phyloP scores from a whole-genome alignment of 805 yeast species.

The Candida taoyuanica region DNA sequence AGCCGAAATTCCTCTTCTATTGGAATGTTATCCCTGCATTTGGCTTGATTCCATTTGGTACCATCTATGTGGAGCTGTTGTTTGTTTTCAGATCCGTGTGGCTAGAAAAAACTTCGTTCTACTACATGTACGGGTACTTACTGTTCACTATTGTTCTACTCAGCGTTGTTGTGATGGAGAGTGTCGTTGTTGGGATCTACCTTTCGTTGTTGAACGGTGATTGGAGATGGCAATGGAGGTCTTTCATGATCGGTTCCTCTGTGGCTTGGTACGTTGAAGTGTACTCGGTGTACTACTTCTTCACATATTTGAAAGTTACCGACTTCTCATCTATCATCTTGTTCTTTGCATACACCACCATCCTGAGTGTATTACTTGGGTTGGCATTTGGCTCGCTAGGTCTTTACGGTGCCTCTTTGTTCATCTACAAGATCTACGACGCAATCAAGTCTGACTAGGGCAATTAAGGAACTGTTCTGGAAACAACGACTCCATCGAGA shows the following conservation, averaged over 20 bases:
- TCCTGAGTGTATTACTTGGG: slow-evolving; percentile 59
- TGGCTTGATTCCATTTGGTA: slow-evolving; percentile 75
- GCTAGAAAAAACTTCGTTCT: slow-evolving; percentile 74
- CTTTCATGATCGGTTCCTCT: slow-evolving; percentile 66
- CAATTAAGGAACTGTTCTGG: too few relatives aligned
- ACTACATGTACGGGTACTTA: slow-evolving; percentile 76
- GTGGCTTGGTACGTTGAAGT: slow-evolving; percentile 66
- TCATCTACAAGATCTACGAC: slow-evolving; percentile 58
- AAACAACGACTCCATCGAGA: too few relatives aligned
- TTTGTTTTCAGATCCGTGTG: slow-evolving; percentile 73
- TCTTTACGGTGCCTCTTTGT: slow-evolving; percentile 58
- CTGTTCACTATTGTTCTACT: slow-evolving; percentile 56
- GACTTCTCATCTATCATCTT: slow-evolving; percentile 65
- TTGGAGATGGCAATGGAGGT: slow-evolving; percentile 79
- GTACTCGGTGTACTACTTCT: slow-evolving; percentile 65
- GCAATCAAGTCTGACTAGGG: slow-evolving; percentile 50
- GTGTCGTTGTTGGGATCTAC: slow-evolving; percentile 66
- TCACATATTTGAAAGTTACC: slow-evolving; percentile 51
- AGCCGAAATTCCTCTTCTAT: slow-evolving; percentile 29
- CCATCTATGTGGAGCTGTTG: slow-evolving; percentile 73
- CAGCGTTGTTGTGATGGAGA: slow-evolving; percentile 61
- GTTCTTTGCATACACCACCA: slow-evolving; percentile 66
- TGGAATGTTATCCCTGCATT: slow-evolving; percentile 39
- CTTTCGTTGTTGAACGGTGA: slow-evolving; percentile 51
- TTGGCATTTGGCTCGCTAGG: slow-evolving; percentile 75